Evolutionary conservation across 371 early-diverging fungal species (phyloP), one percentile per base, ranked within the genome.

Genomic region (Agmasoma carcini): DNA sequence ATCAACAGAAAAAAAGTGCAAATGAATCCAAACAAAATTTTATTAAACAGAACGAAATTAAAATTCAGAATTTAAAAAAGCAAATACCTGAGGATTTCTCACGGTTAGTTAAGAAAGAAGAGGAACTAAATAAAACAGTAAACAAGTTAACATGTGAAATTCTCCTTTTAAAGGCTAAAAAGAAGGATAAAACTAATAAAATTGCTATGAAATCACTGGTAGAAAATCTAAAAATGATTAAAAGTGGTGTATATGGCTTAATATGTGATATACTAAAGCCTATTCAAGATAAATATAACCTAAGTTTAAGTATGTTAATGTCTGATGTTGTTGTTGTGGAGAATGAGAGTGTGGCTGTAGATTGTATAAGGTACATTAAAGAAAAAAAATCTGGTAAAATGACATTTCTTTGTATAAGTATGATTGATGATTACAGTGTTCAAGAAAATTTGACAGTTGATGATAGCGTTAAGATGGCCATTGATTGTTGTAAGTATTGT

Each of bases 371-470:
- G 74, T 87, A 86, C 65, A 75, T 95, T 76, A 79, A 86, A 61
- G 91, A 91, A 63, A 88, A 90, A 73, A 84, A 86, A 19, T 75
- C 81, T 4, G 89, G 90, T 4, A 81, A 83, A 47, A 85, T 87
- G 0, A 88, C 89, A 0, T 97, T 95, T 72, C 68, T 97, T 34
- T 93, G 94, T 0, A 73, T 96, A 14, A 84, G 87, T 54, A 82
- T 83, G 0, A 67, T 93, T 6, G 66, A 65, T 0, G 75, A 60
- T 14, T 39, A 51, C 22, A 59, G 49, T 37, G 51, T n/a, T 11
- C 7, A 54, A 22, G 17, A 54, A 23, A 9, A 6, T 9, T 6
- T 2, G 2, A 7, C 27, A 7, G 63, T 62, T 44, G 27, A 45
- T 19, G 6, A 19, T 33, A 14, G n/a, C 4, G 23, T 7, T 15